These are phyloP conservation scores for Polyporus tsugae DNA, from an alignment of 1,284 basidiomycete species.

Conservation along the genomic window DNA sequence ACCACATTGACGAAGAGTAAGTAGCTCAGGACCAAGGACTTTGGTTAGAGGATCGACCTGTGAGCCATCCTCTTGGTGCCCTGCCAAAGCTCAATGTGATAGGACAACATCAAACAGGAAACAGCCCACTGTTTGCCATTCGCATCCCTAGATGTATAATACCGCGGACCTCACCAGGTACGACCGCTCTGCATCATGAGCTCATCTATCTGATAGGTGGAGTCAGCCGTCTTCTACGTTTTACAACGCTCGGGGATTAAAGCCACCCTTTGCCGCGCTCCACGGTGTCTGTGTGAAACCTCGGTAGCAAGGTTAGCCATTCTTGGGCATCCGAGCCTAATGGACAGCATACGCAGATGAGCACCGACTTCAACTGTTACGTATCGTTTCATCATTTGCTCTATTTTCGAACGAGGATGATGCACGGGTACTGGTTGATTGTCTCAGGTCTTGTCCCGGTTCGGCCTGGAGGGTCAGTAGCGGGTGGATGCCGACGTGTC, in stretches of 20 bases:
- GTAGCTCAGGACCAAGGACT: neutral
- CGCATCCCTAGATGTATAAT: neutral
- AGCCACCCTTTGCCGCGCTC: neutral
- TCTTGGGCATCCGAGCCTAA: neutral
- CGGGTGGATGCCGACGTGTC: neutral
- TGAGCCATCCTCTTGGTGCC: neutral
- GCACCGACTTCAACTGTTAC: neutral
- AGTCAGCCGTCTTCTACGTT: neutral
- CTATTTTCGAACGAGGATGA: neutral
- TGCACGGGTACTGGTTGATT: neutral
- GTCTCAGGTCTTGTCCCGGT: neutral
- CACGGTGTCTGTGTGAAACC: neutral
- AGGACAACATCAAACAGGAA: neutral
- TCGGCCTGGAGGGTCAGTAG: no score
- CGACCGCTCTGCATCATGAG: neutral
- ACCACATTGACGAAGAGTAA: neutral
- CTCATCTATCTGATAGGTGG: neutral
- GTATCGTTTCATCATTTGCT: neutral
- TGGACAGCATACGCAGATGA: neutral
- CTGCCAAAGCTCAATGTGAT: neutral
- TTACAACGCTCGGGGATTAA: neutral
- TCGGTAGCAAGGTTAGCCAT: neutral
- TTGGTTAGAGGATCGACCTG: neutral
- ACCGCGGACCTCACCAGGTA: neutral
- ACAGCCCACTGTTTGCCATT: neutral